phyloP scores from a whole-genome alignment of 345 rosid species.

The Excoecaria agallocha region DNA sequence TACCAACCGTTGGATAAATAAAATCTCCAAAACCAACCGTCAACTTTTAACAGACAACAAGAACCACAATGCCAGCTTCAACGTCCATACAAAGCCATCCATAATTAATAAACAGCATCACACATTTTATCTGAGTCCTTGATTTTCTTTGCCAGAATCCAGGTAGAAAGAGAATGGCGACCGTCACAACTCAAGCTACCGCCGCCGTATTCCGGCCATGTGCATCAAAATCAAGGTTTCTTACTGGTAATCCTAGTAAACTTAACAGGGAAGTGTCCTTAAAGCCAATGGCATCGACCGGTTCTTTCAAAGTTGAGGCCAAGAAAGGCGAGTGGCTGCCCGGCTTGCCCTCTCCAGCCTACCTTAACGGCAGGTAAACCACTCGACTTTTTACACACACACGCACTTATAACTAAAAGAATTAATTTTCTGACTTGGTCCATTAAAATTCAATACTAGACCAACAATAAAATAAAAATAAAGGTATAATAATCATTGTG shows the following conservation, averaged over 20 bases:
- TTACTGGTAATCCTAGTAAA: constrained; percentile 54
- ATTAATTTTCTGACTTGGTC: too few species aligned
- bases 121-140: neutral
- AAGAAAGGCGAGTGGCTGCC: constrained; percentile 99
- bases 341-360: constrained; percentile 71
- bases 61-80: constrained; percentile 35
- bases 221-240: constrained; percentile 56
- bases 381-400: neutral
- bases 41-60: constrained; percentile 17
- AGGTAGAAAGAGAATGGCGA: constrained; percentile 46
- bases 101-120: neutral
- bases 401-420: too few species aligned
- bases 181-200: constrained; percentile 83
- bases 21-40: constrained; percentile 24
- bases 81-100: constrained; percentile 27
- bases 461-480: too few species aligned
- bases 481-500: too few species aligned
- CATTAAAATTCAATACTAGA: too few species aligned
- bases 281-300: constrained; percentile 32
- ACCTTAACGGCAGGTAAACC: constrained; percentile 77
- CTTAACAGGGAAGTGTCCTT: constrained; percentile 46
- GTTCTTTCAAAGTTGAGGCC: constrained; percentile 65
- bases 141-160: neutral
- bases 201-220: constrained; percentile 78
- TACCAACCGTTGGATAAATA: constrained; percentile 28